These are phyloP conservation scores for Medakamo hakoo DNA, from an alignment of 139 green algal genomes.

Conservation along the genomic window DNA sequence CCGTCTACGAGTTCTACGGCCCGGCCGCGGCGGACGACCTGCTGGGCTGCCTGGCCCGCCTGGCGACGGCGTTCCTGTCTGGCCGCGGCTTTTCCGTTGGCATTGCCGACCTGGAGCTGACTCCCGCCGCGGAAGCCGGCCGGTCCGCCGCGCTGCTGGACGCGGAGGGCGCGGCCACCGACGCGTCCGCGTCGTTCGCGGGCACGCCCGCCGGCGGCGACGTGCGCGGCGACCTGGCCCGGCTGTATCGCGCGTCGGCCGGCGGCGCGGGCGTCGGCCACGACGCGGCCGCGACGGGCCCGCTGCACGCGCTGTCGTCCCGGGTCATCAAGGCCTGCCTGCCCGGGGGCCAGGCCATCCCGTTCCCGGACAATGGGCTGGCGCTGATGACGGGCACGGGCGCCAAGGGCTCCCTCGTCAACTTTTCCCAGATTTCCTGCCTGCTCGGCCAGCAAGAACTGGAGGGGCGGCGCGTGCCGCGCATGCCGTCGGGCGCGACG, in stretches of 20 bases:
- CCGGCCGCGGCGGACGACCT: conserved; percentile 50
- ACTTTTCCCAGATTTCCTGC: conserved; percentile 92
- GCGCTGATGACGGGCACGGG: conserved; percentile 85
- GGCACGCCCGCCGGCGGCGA: not conserved
- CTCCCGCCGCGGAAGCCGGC: conserved; percentile 27
- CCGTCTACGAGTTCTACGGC: conserved; percentile 89
- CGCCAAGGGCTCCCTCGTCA: conserved; percentile 89
- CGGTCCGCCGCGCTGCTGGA: conserved; percentile 26
- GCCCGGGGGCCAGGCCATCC: conserved; percentile 42
- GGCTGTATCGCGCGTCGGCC: conserved; percentile 4
- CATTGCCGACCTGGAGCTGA: conserved; percentile 79
- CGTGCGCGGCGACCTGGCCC: not conserved
- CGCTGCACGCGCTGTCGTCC: conserved; percentile 69
- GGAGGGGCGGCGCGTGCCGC: conserved; percentile 82
- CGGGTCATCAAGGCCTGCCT: conserved; percentile 74
- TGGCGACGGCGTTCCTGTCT: conserved; percentile 82
- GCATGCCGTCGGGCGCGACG: conserved; percentile 83
- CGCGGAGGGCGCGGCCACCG: conserved; percentile 39
- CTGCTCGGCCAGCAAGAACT: conserved; percentile 96
- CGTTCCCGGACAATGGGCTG: conserved; percentile 89
- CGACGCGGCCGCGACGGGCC: conserved; percentile 28
- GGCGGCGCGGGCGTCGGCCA: conserved; percentile 14
- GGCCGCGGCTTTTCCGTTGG: conserved; percentile 86
- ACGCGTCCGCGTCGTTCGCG: conserved; percentile 35
- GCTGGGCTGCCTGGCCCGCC: conserved; percentile 57